Evolutionary conservation across 345 rosid genomes (phyloP).

Genomic region (Raphanus raphanistrum): DNA sequence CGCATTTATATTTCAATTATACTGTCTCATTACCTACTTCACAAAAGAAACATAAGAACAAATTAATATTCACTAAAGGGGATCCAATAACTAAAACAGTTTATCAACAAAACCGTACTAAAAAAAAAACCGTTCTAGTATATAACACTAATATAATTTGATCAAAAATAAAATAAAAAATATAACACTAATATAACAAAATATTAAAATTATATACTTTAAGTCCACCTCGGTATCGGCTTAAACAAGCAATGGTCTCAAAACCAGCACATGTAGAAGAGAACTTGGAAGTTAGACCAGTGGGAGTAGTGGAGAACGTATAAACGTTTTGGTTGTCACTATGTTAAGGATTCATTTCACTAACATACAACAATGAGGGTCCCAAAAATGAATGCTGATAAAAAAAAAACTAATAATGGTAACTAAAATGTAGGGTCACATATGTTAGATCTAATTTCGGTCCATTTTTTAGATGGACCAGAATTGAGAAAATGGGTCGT

Average conservation of each 20-base stretch:
- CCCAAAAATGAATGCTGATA: no score
- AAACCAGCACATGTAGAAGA: slow-evolving; percentile 69
- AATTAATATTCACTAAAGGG: background rate
- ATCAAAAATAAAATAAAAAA: background rate
- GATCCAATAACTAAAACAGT: background rate
- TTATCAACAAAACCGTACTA: background rate
- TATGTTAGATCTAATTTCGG: no score
- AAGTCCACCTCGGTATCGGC: slow-evolving; percentile 34
- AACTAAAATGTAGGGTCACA: no score
- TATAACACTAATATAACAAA: background rate
- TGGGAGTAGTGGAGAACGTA: slow-evolving; percentile 94
- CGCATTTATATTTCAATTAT: background rate
- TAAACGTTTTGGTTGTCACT: no score
- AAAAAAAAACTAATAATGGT: no score
- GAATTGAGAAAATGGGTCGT: no score
- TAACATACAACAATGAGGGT: no score
- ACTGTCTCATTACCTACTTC: background rate
- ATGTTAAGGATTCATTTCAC: no score
- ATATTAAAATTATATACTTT: background rate
- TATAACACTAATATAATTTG: background rate
- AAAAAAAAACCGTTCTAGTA: background rate
- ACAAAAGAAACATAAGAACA: background rate
- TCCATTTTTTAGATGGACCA: no score
- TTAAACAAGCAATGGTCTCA: slow-evolving; percentile 67
- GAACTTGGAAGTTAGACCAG: slow-evolving; percentile 76